These are phyloP conservation scores for Phialophora verrucosa DNA, from an alignment of 2,329 filamentous ascomycete genomes.

Conservation along the genomic window DNA sequence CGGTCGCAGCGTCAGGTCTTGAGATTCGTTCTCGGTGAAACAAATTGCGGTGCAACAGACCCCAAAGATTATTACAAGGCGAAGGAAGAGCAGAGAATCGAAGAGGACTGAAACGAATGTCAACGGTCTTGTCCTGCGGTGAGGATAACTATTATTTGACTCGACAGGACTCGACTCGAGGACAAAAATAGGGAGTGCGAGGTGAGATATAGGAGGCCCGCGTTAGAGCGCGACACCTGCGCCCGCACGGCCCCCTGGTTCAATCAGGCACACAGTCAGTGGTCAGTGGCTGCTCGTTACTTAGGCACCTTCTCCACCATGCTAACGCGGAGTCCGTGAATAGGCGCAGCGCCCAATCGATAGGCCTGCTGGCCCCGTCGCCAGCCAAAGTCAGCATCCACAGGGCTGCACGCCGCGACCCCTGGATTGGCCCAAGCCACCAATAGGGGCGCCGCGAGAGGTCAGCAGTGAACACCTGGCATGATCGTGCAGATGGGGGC, in stretches of 20 bases:
- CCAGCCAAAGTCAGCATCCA: background rate
- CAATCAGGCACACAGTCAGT: background rate
- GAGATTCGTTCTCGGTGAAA: background rate
- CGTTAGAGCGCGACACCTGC: slow-evolving; percentile 15
- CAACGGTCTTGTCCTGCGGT: background rate
- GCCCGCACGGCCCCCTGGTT: background rate
- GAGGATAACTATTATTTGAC: background rate
- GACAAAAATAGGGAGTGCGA: slow-evolving; percentile 23
- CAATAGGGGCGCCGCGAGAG: slow-evolving; percentile 15
- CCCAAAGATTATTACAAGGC: slow-evolving; percentile 11
- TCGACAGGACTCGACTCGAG: background rate
- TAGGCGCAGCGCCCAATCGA: slow-evolving; percentile 17
- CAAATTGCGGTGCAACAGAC: background rate
- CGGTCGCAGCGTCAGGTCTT: background rate
- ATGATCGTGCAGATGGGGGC: slow-evolving; percentile 20
- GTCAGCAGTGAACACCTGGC: slow-evolving; percentile 24
- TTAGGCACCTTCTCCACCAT: background rate
- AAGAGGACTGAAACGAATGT: slow-evolving; percentile 15
- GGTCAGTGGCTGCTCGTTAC: background rate
- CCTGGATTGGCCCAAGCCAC: slow-evolving; percentile 10
- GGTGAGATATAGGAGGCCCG: slow-evolving; percentile 17
- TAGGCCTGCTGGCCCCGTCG: background rate
- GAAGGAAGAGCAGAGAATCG: slow-evolving; percentile 1
- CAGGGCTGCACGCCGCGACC: slow-evolving; percentile 15
- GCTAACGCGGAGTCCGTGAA: slow-evolving; percentile 35